These are phyloP conservation scores for Dioscorea cayenensis DNA, from an alignment of 116 monocot genomes.

Conservation along the genomic window DNA sequence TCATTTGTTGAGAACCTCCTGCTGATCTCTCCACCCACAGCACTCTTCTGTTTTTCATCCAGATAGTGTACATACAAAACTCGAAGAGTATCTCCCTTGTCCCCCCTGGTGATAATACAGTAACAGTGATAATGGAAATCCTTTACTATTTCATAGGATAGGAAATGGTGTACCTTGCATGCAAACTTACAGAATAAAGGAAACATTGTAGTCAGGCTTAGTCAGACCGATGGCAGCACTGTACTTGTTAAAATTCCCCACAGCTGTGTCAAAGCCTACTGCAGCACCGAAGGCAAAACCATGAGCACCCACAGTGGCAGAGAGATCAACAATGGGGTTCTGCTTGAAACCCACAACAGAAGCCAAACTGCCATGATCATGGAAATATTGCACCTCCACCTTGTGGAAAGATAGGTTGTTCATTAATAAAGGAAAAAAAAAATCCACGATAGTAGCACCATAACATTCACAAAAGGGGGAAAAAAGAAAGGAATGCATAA, in stretches of 20 bases:
- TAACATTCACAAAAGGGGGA: background rate
- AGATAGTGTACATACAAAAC: constrained; percentile 60
- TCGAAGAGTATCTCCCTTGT: constrained; percentile 81
- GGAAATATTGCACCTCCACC: constrained; percentile 91
- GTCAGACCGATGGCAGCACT: constrained; percentile 62
- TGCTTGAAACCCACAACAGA: constrained; percentile 58
- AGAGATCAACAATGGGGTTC: constrained; percentile 62
- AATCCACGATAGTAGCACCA: background rate
- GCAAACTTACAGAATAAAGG: constrained; percentile 78
- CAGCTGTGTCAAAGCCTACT: constrained; percentile 71
- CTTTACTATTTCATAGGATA: too few relatives aligned
- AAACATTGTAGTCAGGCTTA: constrained; percentile 59
- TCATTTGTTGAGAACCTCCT: constrained; percentile 85
- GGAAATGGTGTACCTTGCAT: background rate
- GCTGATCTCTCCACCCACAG: constrained; percentile 58
- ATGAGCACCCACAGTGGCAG: constrained; percentile 70
- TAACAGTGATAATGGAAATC: too few relatives aligned
- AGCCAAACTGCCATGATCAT: constrained; percentile 72
- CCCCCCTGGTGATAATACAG: constrained; percentile 33
- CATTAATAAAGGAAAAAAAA: background rate
- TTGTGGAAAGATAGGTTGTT: constrained; percentile 9
- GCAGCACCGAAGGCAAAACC: constrained; percentile 80
- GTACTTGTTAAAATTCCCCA: constrained; percentile 77
- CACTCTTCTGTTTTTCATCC: constrained; percentile 54
- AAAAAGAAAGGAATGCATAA: too few relatives aligned